These are phyloP conservation scores for Cadophora malorum DNA, from an alignment of 2,329 filamentous ascomycete species.

Conservation along the genomic window DNA sequence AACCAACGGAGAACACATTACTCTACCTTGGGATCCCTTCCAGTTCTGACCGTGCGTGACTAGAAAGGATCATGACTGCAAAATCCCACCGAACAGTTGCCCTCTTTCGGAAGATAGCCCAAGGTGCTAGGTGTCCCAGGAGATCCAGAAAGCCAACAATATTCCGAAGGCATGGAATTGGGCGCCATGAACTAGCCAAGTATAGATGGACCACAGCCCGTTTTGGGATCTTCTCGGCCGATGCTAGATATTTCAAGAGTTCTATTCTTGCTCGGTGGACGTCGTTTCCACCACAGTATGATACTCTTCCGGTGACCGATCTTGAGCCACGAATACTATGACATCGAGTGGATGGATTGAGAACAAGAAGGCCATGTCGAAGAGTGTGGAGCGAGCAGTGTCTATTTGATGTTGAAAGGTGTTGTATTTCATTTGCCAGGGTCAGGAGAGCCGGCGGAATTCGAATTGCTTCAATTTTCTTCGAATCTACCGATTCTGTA, in stretches of 20 bases:
- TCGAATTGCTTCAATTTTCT: too few relatives aligned
- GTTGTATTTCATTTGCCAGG: neutral
- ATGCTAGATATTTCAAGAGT: neutral
- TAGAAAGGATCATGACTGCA: too few relatives aligned
- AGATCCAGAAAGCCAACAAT: neutral
- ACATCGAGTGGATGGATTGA: neutral
- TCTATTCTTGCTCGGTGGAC: neutral
- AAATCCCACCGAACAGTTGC: too few relatives aligned
- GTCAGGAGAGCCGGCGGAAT: neutral
- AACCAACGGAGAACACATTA: too few relatives aligned
- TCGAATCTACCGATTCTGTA: neutral
- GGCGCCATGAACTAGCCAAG: neutral
- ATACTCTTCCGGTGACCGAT: neutral
- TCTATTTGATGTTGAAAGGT: neutral
- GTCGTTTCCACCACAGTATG: neutral
- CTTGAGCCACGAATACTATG: neutral
- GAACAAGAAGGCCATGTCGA: neutral
- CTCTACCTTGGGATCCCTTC: too few relatives aligned
- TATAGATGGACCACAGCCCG: neutral
- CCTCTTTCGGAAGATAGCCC: neutral
- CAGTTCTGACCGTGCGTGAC: too few relatives aligned
- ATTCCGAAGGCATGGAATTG: neutral
- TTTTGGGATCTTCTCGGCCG: too few relatives aligned
- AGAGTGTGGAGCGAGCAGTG: neutral
- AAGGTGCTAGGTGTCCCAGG: neutral